Evolutionary conservation across 495 filamentous ascomycete genomes (phyloP), one percentile per base, ranked within the genome.

Genomic region (Tuber aestivum): DNA sequence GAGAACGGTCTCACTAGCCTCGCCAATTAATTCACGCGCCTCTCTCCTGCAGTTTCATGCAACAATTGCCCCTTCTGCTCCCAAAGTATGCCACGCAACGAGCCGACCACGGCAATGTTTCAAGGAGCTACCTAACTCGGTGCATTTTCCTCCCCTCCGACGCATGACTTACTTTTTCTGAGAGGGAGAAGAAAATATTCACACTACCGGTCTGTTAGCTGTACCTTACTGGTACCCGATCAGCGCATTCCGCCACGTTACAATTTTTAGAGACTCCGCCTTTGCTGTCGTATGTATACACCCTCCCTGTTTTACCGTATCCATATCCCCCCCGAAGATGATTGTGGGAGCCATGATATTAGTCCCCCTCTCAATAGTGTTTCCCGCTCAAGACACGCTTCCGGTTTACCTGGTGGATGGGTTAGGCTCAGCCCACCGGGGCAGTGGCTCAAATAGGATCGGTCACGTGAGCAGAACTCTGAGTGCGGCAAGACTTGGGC

Each of bases 191-290:
- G 50, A 65, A 65, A 65, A 65, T 35, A 27, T 35, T 65, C 27
- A 65, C 14, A 20, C 27, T 35, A 18, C 32, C 5, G 27, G 56
- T 12, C 16, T 35, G 56, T 65, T 35, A 6, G 56, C 27, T 4
- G 56, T 35, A 27, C 32, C 56, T 18, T 35, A 35, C 56, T 16
- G 14, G 56, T 65, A 65, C 56, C 27, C 32, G 56, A 18, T 65
- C 56, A 65, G 56, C 56, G 35, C 27, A 65, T 65, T 35, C 56
- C 56, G 56, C 56, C 56, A 65, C 56, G 56, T 65, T 65, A 65
- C 56, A 65, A 18, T 65, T 35, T 35, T 65, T 27, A 35, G 56
- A 27, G 27, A 65, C 27, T 65, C 56, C 27, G 56, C 56, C 27
- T 35, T 35, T 20, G 56, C 6, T 65, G 56, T 65, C 56, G 56